Evolutionary conservation across 768 basidiomycete species (phyloP), one percentile per base, ranked within the genome.

Genomic region (Gyrodon lividus): DNA sequence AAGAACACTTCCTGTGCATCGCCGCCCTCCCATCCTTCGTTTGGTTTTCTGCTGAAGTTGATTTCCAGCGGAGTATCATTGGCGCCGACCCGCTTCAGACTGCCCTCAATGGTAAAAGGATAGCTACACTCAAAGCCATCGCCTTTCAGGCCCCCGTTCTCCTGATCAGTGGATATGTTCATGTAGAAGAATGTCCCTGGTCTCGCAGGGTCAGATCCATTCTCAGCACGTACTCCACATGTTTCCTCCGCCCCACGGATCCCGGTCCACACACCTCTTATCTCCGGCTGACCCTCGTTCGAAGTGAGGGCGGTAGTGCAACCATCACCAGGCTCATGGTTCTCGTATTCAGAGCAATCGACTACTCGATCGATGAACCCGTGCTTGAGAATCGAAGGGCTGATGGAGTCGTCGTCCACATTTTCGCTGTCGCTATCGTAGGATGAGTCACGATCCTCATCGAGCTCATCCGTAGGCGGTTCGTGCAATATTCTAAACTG

Each of bases 381-480:
- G 19, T 28, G 16, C 28, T 49, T 49, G 16, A 49, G 48, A 20
- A 49, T 49, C 7, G 35, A 24, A 9, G 48, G 48, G 17, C 39
- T 39, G 13, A 49, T 33, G 16, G 41, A 42, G 16, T 49, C 48
- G 22, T 49, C 48, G 16, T 16, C 20, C 30, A 40, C 24, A 23
- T 49, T 40, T 28, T 49, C 48, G 48, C 38, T 40, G 19, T 49
- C 48, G 22, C 48, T 49, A 1, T 42, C 48, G 38, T 49, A 49
- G 13, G 38, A 49, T 12, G 40, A 40, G 40, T 49, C 48, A 19
- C 48, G 40, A 24, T 49, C 48, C 24, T 49, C 48, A 2, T 26
- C 48, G 13, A 42, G 20, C 19, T 49, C 48, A 14, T n/a, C 38
- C 12, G 10, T 7, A 2, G 16, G 6, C n/a, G 5, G 22, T 26